Evolutionary conservation across 2,329 filamentous ascomycete genomes (phyloP).

Genomic region (Cladosporium velox): DNA sequence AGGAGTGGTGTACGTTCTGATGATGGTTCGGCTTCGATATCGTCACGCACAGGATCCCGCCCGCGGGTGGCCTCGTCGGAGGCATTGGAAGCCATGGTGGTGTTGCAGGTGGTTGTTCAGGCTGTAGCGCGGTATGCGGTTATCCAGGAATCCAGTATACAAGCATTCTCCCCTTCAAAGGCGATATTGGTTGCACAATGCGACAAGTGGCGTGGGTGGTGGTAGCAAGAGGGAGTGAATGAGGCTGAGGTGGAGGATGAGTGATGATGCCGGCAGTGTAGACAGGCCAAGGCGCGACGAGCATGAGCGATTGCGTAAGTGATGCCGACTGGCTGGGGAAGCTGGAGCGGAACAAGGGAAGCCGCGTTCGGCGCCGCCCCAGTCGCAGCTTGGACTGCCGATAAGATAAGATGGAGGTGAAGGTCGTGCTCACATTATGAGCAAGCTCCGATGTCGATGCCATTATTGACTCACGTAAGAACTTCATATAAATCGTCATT

Average conservation of each 20-base stretch:
- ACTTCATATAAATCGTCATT: slow-evolving; percentile 1
- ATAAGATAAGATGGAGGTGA: background rate
- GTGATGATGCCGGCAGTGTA: slow-evolving; percentile 3
- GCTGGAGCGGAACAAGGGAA: background rate
- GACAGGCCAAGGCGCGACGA: background rate
- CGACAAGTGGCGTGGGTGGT: background rate
- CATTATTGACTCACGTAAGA: slow-evolving; percentile 1
- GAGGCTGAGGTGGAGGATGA: slow-evolving; percentile 10
- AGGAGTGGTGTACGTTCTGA: slow-evolving; percentile 47
- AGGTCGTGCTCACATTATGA: background rate
- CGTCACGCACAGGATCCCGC: slow-evolving; percentile 15
- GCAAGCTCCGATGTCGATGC: background rate
- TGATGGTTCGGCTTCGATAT: slow-evolving; percentile 21
- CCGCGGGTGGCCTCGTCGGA: slow-evolving; percentile 18
- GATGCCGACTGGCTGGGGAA: background rate
- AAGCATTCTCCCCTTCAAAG: background rate
- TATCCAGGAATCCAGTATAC: background rate
- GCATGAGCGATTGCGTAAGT: slow-evolving; percentile 1
- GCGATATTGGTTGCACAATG: background rate
- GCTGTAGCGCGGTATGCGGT: background rate
- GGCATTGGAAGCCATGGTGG: slow-evolving; percentile 19
- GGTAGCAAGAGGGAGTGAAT: background rate
- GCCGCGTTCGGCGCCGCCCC: background rate
- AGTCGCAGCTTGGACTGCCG: background rate
- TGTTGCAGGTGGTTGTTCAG: background rate